These are phyloP conservation scores for Tylopilus felleus DNA, from an alignment of 768 basidiomycete genomes.

Conservation along the genomic window DNA sequence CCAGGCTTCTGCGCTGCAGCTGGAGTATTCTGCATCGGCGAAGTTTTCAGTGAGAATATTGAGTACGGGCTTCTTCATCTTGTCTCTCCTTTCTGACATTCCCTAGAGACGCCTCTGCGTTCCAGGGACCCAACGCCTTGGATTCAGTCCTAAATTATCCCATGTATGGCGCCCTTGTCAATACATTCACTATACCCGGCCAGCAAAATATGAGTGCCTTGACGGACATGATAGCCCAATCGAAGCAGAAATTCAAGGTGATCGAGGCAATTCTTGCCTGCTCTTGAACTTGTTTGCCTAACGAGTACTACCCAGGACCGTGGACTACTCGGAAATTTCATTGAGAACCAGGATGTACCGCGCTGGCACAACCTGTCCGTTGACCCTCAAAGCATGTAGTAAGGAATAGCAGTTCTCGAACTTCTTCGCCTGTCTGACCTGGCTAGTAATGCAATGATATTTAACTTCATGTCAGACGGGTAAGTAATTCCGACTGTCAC, in stretches of 20 bases:
- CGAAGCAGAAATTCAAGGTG: slow-evolving; percentile 51
- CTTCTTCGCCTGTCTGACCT: slow-evolving; percentile 11
- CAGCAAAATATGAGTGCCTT: slow-evolving; percentile 58
- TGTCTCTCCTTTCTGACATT: slow-evolving; percentile 14
- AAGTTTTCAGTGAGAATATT: slow-evolving; percentile 59
- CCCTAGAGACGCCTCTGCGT: slow-evolving; percentile 50
- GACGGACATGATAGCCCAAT: slow-evolving; percentile 47
- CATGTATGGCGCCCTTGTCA: slow-evolving; percentile 57
- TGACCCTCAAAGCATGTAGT: slow-evolving; percentile 71
- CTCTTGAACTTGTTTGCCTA: background rate
- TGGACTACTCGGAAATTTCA: slow-evolving; percentile 62
- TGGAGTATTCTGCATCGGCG: slow-evolving; percentile 84
- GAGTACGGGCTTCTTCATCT: slow-evolving; percentile 34
- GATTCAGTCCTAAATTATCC: slow-evolving; percentile 75
- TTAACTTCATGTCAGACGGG: slow-evolving; percentile 76
- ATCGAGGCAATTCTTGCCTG: background rate
- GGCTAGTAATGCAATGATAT: slow-evolving; percentile 66
- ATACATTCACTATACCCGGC: slow-evolving; percentile 73
- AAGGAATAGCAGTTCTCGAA: slow-evolving; percentile 18
- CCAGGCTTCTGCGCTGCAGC: slow-evolving; percentile 68
- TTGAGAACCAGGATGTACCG: slow-evolving; percentile 76
- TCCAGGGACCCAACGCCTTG: slow-evolving; percentile 58
- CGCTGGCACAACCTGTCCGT: slow-evolving; percentile 72
- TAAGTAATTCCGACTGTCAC: slow-evolving; percentile 5
- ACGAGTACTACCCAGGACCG: slow-evolving; percentile 18